Base-by-base conservation (phyloP, 1,139 yeast genomes). In the Hyphopichia buzzinii region DNA sequence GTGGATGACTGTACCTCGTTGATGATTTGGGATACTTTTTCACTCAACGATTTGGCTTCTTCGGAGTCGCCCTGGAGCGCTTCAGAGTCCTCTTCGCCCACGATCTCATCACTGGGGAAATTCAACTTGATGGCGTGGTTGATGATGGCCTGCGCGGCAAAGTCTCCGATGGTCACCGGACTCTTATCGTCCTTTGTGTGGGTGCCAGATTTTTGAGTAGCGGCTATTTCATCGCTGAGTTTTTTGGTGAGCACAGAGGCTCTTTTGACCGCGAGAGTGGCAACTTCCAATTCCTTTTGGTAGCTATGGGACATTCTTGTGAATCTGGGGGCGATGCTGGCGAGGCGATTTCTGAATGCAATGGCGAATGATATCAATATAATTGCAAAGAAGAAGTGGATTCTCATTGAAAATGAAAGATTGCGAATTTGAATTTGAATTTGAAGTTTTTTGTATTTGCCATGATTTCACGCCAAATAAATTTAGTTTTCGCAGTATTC, bases 91-190 rank as follows among this genome's bases (percentile, higher is more conserved):
- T 92, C 99, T 59, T 92, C 99, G 16, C 97, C 99, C 3, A 94
- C 95, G 41, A 92, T 79, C 42, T 81, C 82, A 57, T 92, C 98
- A 4, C 56, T 47, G 2, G 97, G 96, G 65, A 92, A 92, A 46
- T 81, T 84, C 39, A 77, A 62, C 50, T 78, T 75, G 44, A 92
- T 76, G 3, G 97, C 94, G 42, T 86, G 78, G 61, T 88, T 90
- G 40, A 92, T 82, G 34, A 92, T 78, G 0, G 97, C 96, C 55
- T 92, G 99, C 0, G 97, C 92, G 4, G 96, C 96, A 57, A 84
- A 92, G 57, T 92, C 99, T 16, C 97, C 98, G 34, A 92, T 76
- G 1, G 99, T 92, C 11, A 92, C 99, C 1, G 99, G 99, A 2
- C 96, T 87, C 47, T 81, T 79, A 57, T 92, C 99, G 27, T 77